Percentiles rank a stretch among this genome's conserved stretches.
Evolutionary conservation across 306 rosid genomes (phyloP).

Genomic region (Cicer arietinum): DNA sequence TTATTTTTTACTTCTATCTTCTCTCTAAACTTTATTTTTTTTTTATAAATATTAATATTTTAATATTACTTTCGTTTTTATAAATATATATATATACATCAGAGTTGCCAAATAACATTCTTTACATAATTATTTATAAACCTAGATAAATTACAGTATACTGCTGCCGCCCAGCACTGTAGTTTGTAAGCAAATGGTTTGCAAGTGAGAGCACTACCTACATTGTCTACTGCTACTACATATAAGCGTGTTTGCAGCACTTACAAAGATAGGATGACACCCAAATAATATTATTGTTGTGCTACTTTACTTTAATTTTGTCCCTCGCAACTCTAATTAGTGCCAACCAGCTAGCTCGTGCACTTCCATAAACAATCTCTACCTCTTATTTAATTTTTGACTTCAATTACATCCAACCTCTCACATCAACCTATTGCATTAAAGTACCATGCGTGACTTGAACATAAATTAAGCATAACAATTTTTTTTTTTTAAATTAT

Average conservation of each 20-base stretch:
- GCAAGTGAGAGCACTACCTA: constrained; percentile 22
- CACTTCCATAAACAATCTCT: constrained; percentile 33
- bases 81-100: too few species aligned
- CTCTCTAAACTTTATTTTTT: too few species aligned
- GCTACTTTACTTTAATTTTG: constrained; percentile 10
- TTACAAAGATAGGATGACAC: constrained; percentile 33
- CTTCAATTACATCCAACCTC: constrained; percentile 25
- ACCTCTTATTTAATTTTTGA: constrained; percentile 37
- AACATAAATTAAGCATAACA: not conserved
- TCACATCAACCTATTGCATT: constrained; percentile 1
- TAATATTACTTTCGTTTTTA: too few species aligned
- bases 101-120: not conserved
- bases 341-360: constrained; percentile 55
- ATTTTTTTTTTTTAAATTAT: not conserved
- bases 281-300: constrained; percentile 20
- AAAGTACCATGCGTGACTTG: constrained; percentile 8
- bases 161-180: constrained; percentile 27
- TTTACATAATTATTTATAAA: too few species aligned
- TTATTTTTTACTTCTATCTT: too few species aligned
- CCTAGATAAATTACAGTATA: not conserved
- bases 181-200: constrained; percentile 11
- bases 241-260: constrained; percentile 47
- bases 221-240: not conserved
- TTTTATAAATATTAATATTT: too few species aligned
- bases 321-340: constrained; percentile 22